These are phyloP conservation scores for Hemerocallis citrina DNA, from an alignment of 106 monocot species.

Conservation along the genomic window DNA sequence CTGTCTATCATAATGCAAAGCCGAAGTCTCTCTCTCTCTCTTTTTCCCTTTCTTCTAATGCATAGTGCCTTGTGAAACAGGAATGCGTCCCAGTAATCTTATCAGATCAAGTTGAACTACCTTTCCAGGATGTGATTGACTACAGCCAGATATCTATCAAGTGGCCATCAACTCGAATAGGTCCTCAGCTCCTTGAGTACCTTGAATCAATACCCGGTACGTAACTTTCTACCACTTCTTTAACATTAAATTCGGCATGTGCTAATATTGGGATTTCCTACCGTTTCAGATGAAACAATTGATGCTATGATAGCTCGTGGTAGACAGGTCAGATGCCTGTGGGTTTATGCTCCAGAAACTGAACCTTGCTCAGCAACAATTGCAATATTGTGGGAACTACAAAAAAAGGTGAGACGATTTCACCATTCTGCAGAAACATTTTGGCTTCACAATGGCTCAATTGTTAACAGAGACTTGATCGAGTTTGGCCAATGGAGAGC, in stretches of 20 bases:
- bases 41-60: conserved; percentile 1
- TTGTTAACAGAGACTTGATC: conserved; percentile 75
- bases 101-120: conserved; percentile 90
- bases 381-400: conserved; percentile 83
- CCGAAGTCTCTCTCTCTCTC: conserved; percentile 5
- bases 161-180: conserved; percentile 79
- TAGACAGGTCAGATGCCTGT: conserved; percentile 62
- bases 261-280: neutral
- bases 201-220: conserved; percentile 78
- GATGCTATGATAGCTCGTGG: conserved; percentile 73
- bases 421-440: conserved; percentile 93
- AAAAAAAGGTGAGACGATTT: conserved; percentile 73
- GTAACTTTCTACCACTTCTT: neutral
- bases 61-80: conserved; percentile 26
- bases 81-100: conserved; percentile 97
- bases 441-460: conserved; percentile 83
- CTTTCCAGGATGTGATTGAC: conserved; percentile 95
- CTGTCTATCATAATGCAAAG: no score
- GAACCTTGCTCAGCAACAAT: conserved; percentile 74
- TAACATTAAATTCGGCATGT: neutral
- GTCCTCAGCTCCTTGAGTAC: conserved; percentile 60
- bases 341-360: conserved; percentile 76
- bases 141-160: conserved; percentile 83
- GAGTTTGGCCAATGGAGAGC: conserved; percentile 73
- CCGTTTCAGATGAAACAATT: conserved; percentile 55